phyloP scores from a whole-genome alignment of 225 moss, liverwort and hornwort genomes.

The Sphagnum tenellum region DNA sequence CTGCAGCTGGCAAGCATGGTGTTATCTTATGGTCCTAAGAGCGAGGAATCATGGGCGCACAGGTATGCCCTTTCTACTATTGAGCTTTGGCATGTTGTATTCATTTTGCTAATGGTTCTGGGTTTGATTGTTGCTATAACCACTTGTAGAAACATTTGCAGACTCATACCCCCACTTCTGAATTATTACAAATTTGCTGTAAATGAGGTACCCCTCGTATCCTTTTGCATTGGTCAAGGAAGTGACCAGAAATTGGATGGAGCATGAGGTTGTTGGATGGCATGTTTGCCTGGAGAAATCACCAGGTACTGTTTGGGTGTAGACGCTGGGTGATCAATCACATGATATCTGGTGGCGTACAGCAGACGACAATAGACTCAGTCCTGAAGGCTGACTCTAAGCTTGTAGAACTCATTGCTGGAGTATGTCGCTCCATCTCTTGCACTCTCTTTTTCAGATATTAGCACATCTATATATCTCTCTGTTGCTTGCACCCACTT shows the following conservation, averaged over 20 bases:
- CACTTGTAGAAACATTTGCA: too few relatives aligned
- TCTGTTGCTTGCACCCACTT: too few relatives aligned
- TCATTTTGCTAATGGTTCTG: too few relatives aligned
- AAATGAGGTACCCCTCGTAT: not conserved
- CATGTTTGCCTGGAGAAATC: not conserved
- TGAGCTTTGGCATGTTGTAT: not conserved
- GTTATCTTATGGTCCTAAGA: constrained; percentile 84
- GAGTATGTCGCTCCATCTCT: constrained; percentile 28
- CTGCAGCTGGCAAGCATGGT: constrained; percentile 74
- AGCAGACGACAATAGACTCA: constrained; percentile 33
- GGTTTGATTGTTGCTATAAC: too few relatives aligned
- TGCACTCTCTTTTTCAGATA: not conserved
- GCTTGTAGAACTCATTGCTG: constrained; percentile 87
- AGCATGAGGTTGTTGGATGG: not conserved
- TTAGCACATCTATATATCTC: too few relatives aligned
- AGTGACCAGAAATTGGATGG: too few relatives aligned
- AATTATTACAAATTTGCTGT: not conserved
- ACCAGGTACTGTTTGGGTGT: constrained; percentile 5
- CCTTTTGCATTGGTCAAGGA: too few relatives aligned
- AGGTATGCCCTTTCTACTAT: constrained; percentile 39
- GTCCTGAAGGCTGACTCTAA: constrained; percentile 69
- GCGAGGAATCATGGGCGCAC: constrained; percentile 97
- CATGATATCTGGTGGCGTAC: constrained; percentile 46
- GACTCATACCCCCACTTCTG: too few relatives aligned
- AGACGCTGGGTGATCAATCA: constrained; percentile 86